Conservation (phyloP, 1,139 yeast genomes). For the Insectozyma bohioensis region DNA sequence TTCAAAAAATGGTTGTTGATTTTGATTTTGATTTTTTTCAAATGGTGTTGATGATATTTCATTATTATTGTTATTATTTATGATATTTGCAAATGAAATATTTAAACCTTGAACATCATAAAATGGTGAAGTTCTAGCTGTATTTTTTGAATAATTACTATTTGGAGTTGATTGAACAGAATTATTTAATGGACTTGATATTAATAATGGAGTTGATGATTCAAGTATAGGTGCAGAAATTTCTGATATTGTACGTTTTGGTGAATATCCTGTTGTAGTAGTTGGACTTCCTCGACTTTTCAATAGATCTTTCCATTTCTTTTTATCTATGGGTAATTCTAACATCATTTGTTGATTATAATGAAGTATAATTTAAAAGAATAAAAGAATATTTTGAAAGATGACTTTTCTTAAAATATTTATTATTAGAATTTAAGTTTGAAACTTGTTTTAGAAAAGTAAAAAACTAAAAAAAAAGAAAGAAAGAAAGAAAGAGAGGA, state of each 20-base stretch:
- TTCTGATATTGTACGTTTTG: conserved; percentile 4
- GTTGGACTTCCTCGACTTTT: conserved; percentile 5
- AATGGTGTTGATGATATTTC: neutral
- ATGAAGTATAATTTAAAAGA: too few relatives aligned
- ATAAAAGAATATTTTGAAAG: too few relatives aligned
- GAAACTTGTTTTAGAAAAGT: too few relatives aligned
- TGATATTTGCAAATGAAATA: conserved; percentile 13
- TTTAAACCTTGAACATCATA: too few relatives aligned
- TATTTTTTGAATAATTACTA: too few relatives aligned
- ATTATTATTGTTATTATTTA: conserved; percentile 5
- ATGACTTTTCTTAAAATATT: too few relatives aligned
- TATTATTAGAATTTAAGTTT: too few relatives aligned
- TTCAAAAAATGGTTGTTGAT: neutral
- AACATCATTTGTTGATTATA: conserved; percentile 4
- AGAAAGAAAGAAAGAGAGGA: too few relatives aligned
- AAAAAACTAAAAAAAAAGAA: too few relatives aligned
- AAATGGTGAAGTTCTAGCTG: too few relatives aligned
- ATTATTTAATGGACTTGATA: too few relatives aligned
- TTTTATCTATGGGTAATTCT: conserved; percentile 7
- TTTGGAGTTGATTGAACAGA: too few relatives aligned
- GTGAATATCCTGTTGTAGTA: conserved; percentile 1
- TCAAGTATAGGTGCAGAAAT: conserved; percentile 3
- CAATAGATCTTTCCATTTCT: conserved; percentile 8
- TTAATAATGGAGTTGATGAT: neutral
- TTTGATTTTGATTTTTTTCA: neutral